Percentiles rank a stretch among this genome's conserved stretches.
These are phyloP conservation scores for Pyrenochaeta sp. DNA, from an alignment of 2,329 filamentous ascomycete species.

Conservation along the genomic window DNA sequence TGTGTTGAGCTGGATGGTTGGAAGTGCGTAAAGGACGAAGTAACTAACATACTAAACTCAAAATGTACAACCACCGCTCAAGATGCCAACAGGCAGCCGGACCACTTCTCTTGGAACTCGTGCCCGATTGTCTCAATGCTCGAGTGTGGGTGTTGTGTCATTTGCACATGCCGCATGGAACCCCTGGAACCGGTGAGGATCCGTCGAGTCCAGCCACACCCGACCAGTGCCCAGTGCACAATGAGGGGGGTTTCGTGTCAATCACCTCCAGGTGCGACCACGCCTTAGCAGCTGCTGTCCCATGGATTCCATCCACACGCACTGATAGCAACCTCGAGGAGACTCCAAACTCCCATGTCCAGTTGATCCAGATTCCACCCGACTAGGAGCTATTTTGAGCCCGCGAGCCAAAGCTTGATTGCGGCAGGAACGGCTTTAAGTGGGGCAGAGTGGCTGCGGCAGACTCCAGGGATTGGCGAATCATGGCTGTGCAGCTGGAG, in stretches of 20 bases:
- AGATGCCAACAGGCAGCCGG: too few species aligned
- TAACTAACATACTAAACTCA: too few species aligned
- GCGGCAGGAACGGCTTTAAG: constrained; percentile 28
- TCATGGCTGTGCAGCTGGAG: constrained; percentile 19
- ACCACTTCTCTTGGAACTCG: background rate
- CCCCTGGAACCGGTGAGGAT: background rate
- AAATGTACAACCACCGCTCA: too few species aligned
- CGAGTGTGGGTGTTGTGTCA: background rate
- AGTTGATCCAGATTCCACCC: background rate
- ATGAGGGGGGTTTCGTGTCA: background rate
- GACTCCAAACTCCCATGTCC: too few species aligned
- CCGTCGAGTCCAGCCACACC: background rate
- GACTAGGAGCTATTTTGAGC: constrained; percentile 12
- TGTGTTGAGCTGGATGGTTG: too few species aligned
- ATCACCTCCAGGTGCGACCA: background rate
- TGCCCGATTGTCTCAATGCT: background rate
- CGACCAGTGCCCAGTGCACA: background rate
- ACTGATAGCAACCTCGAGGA: too few species aligned
- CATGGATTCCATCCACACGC: background rate
- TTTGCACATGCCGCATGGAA: background rate
- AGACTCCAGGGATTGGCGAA: constrained; percentile 14
- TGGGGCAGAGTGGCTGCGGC: constrained; percentile 20
- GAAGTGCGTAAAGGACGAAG: too few species aligned
- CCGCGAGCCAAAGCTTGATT: constrained; percentile 7
- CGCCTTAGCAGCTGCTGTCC: background rate